Percentiles rank a stretch among this genome's conserved stretches.
Evolutionary conservation across 2,329 filamentous ascomycete species (phyloP).

Genomic region (Sporothrix variecibatus): DNA sequence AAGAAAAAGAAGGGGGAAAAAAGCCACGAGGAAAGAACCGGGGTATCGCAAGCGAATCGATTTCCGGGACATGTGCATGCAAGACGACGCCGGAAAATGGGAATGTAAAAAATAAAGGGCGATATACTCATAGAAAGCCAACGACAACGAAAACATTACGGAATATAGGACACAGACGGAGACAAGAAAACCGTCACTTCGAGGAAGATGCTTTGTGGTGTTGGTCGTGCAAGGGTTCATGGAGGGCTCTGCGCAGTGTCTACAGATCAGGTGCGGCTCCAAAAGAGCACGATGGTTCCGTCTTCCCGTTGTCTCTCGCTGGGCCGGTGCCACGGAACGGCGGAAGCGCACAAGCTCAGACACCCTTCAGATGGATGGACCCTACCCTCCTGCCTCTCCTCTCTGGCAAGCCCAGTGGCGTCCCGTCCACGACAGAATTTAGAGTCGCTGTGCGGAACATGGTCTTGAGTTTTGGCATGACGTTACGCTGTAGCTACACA

Average conservation of each 20-base stretch:
- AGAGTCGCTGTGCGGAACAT: neutral
- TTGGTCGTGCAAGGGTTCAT: too few species aligned
- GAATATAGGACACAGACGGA: too few species aligned
- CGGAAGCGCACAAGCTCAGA: neutral
- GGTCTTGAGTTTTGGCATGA: neutral
- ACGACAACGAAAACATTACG: neutral
- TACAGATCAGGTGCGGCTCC: too few species aligned
- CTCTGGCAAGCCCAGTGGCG: neutral
- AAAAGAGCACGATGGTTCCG: too few species aligned
- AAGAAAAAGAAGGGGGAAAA: neutral
- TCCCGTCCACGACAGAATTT: neutral
- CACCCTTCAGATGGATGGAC: neutral
- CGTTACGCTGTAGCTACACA: neutral
- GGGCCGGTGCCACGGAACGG: neutral
- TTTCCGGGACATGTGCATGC: neutral
- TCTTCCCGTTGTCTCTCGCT: neutral
- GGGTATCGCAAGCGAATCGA: neutral
- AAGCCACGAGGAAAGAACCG: neutral
- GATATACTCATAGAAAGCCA: neutral
- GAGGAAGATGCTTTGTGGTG: too few species aligned
- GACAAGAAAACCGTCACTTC: too few species aligned
- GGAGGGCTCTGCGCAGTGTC: too few species aligned
- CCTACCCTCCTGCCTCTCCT: neutral
- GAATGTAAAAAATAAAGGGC: neutral
- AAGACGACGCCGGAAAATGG: neutral